A percentile compares a stretch with the other conserved stretches of the same genome.
Conservation (phyloP, 345 rosid species). For the Erodium maritimum region DNA sequence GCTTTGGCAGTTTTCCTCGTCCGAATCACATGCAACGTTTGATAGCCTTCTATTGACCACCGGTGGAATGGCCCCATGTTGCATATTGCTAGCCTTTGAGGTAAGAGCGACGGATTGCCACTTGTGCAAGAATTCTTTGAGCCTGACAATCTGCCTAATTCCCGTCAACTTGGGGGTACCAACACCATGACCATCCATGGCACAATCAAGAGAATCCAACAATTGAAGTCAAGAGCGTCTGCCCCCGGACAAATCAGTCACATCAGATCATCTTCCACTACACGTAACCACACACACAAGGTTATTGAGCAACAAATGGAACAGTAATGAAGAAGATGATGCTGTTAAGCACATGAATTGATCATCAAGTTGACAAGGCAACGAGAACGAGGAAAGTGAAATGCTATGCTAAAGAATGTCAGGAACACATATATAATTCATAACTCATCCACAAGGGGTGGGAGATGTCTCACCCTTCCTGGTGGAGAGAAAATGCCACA, state of each 20-base stretch:
- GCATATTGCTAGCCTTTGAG: slow-evolving; percentile 24
- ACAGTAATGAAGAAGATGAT: too few species aligned
- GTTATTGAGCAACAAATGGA: too few species aligned
- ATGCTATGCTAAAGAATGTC: too few species aligned
- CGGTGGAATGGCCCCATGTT: slow-evolving; percentile 24
- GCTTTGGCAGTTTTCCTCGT: slow-evolving; percentile 63
- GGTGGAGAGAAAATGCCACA: too few species aligned
- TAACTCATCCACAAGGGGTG: too few species aligned
- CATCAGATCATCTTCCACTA: slow-evolving; percentile 36
- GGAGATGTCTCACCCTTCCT: too few species aligned
- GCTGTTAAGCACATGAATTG: too few species aligned
- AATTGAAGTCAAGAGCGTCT: slow-evolving; percentile 12
- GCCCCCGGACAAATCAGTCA: slow-evolving; percentile 19
- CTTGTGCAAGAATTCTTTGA: slow-evolving; percentile 76
- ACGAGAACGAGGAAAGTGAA: too few species aligned
- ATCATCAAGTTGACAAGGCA: too few species aligned
- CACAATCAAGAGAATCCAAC: slow-evolving; percentile 13
- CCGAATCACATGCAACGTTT: slow-evolving; percentile 38
- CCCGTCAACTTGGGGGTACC: slow-evolving; percentile 54
- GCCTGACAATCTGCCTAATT: slow-evolving; percentile 66
- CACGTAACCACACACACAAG: not conserved
- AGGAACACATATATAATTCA: too few species aligned
- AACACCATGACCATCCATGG: slow-evolving; percentile 61
- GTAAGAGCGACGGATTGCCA: slow-evolving; percentile 72
- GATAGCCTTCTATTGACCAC: slow-evolving; percentile 41